phyloP scores from a whole-genome alignment of 2,329 filamentous ascomycete genomes.

The Fusarium penzigii region DNA sequence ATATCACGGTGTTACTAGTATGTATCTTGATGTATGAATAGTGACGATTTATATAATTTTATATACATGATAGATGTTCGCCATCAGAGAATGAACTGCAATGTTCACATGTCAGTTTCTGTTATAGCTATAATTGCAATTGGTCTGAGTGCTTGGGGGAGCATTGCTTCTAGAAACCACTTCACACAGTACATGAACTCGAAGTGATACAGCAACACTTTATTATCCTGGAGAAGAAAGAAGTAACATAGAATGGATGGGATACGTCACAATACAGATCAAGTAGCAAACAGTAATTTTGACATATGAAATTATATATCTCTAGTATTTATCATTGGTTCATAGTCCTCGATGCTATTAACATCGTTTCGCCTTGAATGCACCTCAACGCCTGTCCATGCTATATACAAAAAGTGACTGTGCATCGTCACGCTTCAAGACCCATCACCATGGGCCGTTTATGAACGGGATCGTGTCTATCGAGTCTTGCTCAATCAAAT shows the following conservation, averaged over 20 bases:
- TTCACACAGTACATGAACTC: too few relatives aligned
- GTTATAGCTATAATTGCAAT: too few relatives aligned
- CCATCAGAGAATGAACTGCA: too few relatives aligned
- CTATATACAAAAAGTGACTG: conserved; percentile 29
- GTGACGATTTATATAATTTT: not conserved
- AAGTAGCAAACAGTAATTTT: not conserved
- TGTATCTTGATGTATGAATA: not conserved
- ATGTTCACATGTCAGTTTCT: too few relatives aligned
- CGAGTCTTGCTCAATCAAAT: conserved; percentile 16
- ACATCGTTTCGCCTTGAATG: conserved; percentile 23
- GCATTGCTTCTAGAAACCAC: too few relatives aligned
- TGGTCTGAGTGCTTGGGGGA: too few relatives aligned
- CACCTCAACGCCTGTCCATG: conserved; percentile 33
- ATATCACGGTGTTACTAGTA: not conserved
- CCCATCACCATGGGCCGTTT: not conserved
- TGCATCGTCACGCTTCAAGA: conserved; percentile 15
- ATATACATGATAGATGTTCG: too few relatives aligned
- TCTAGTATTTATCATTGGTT: conserved; percentile 27
- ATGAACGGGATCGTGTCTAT: not conserved
- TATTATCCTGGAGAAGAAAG: too few relatives aligned
- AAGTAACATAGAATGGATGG: too few relatives aligned
- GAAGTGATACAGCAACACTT: too few relatives aligned
- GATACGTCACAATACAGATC: not conserved
- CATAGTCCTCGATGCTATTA: conserved; percentile 23
- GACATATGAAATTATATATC: conserved; percentile 32